Evolutionary conservation across 2,329 filamentous ascomycete genomes (phyloP), one percentile per base, ranked within the genome.

Genomic region (Podosphaera fusca): DNA sequence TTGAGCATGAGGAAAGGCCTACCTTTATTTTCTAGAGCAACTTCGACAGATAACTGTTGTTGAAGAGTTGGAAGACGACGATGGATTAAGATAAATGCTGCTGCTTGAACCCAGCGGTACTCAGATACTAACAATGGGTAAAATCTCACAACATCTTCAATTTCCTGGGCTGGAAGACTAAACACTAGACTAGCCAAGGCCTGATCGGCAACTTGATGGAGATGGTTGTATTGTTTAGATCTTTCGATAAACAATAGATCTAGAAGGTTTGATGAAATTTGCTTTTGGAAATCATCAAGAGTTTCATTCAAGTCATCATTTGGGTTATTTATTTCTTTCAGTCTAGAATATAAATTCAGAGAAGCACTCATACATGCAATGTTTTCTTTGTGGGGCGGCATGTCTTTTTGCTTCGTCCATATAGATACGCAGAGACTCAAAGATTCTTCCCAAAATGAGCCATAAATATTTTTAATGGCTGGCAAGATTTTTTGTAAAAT

Each of bases 251-350:
- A 80, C 29, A 94, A 75, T 0, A 89, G 71, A 7, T 75, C 71
- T 14, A 89, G 69, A 30, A 54, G 51, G 40, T 8, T 2, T 92
- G 66, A 54, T 38, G 0, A 76, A 78, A 3, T 71, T 67, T 1
- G 78, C 77, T 75, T 69, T n/a, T 77, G 72, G 8, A 76, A 75
- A 10, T 81, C 76, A 56, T 76, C 76, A 65, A 90, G 76, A 0
- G 80, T 80, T 64, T 95, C 89, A 12, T 80, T 71, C 0, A 95
- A 74, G 66, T 96, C 90, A 60, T 96, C 90, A 60, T 95, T 95
- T 1, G 82, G 75, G 21, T 89, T 84, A 21, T 80, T 74, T 0
- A 90, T 69, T 2, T 72, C 73, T 60, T 80, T 77, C 1, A 96
- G 67, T 0, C 73, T 73, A 14, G 74, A 74, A 59, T 83, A 79